Base-by-base conservation (phyloP, 441 rosid species). In the Pelargonium australe region DNA sequence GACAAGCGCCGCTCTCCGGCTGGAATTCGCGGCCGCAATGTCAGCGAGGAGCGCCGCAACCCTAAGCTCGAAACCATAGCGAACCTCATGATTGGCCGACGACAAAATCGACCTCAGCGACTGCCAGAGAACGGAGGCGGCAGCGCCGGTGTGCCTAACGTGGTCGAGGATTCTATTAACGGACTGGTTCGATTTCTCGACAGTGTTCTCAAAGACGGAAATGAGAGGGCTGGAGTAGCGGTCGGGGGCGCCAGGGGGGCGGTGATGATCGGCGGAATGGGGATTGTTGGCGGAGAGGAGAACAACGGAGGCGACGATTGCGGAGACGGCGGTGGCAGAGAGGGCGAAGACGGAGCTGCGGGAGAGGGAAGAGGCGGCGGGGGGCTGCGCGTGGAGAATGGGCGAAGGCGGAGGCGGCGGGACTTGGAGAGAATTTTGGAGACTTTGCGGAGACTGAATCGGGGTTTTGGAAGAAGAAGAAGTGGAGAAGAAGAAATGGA, bases 11-110 rank as follows among this genome's bases (percentile, higher is more conserved):
- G 80, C 79, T 85, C 97, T 83, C 37, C 99, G 89, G 28, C 80
- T 79, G 7, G 85, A 84, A 78, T 85, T 94, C 0, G 96, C 97
- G 0, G 96, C 87, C 0, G 95, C 86, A 55, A 94, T 91, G 73
- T 94, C 99, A 0, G 96, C 97, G 68, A 94, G 73, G 64, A 94
- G 77, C 4, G 97, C 86, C 37, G 97, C 99, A 41, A 94, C 99
- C 0, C 95, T 86, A 5, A 91, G 79, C 83, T 89, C 96, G 53
- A 94, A 91, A 6, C 99, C 99, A 1, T 81, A 85, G 76, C 96
- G 83, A 19, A 94, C 95, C 77, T 89, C 99, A 41, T 94, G 92
- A 72, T 94, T 94, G 1, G 99, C 99, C 2, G 91, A 88, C 0
- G 99, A 94, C 31, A 94, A 78, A 16, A 94, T 95, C 63, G 99